Conservation (phyloP, 73 alveolate genomes). For the Paramecium sexaurelia region DNA sequence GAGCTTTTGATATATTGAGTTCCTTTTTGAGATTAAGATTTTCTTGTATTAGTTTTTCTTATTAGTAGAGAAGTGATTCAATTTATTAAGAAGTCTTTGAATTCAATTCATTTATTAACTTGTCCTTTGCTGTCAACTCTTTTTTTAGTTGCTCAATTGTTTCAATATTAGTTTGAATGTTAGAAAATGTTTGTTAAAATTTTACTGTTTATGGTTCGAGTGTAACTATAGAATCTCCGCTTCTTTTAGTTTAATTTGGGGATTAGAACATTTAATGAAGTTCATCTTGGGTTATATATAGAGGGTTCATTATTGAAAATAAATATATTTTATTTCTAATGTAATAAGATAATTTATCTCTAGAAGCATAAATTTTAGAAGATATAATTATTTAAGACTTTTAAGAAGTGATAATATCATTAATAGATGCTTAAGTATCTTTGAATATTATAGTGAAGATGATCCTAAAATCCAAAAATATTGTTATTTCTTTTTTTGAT, state of each 20-base stretch:
- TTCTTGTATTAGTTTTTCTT: conserved; percentile 18
- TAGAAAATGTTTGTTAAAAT: background rate
- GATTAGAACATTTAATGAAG: conserved; percentile 41
- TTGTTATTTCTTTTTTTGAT: no score
- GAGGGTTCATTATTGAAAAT: background rate
- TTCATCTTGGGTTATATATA: conserved; percentile 1
- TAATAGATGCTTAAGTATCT: background rate
- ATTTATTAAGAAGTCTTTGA: background rate
- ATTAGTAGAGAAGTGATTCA: background rate
- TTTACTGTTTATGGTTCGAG: conserved; percentile 11
- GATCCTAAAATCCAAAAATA: background rate
- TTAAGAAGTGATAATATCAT: background rate
- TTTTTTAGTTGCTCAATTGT: background rate
- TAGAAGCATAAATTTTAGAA: background rate
- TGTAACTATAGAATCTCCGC: conserved; percentile 26
- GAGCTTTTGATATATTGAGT: background rate
- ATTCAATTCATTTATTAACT: background rate
- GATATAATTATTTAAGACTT: background rate
- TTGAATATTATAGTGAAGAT: background rate
- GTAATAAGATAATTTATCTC: background rate
- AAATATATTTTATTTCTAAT: background rate
- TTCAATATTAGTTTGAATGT: conserved; percentile 14
- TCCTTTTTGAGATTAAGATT: conserved; percentile 10
- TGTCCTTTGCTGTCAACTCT: background rate
- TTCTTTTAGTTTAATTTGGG: background rate